Base-by-base conservation (phyloP, 2,329 filamentous ascomycete species). In the Fusarium cyanostomum region DNA sequence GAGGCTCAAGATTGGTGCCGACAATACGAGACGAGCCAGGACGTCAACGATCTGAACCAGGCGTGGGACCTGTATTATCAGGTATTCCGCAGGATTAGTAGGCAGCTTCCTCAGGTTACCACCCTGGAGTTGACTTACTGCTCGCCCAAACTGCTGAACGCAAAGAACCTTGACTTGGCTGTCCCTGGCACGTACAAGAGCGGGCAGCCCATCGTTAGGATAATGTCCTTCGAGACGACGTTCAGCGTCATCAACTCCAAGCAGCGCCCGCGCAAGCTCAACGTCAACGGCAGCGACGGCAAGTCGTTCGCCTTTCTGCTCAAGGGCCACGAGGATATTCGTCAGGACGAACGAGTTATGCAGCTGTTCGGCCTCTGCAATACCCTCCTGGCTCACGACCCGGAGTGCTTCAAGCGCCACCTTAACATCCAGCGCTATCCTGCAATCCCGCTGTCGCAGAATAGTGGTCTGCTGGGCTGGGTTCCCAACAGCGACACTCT, bases 51-150 rank as follows among this genome's bases (percentile, higher is more conserved):
- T 74, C 86, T 99, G 41, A 99, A 98, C 73, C 93, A 97, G 77
- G 95, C 95, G 7, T 99, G 95, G 95, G 96, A 99, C 77, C 86
- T 99, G 12, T 99, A 99, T 78, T 99, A 99, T 78, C 93, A 96
- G 67, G 95, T 98, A 1, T 99, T 99, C 87, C 89, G 94, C 60
- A 92, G 96, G 74, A 98, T 99, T 73, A 91, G 91, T 43, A 87
- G 94, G 62, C 96, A 99, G 77, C 80, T 99, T 43, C 94, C 93
- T 4, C 95, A 98, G 71, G 86, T 99, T 66, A 96, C 93, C 69
- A 92, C 89, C 51, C 84, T 99, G 37, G 96, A 99, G 77, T 82
- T 99, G 69, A 92, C 96, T 63, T 99, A 99, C 76, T 96, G 97
- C 70, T 99, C 94, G 15, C 96, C 96, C 4, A 95, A 94, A 74